Conservation (phyloP, 768 basidiomycete genomes). For the Naganishia antarctica region DNA sequence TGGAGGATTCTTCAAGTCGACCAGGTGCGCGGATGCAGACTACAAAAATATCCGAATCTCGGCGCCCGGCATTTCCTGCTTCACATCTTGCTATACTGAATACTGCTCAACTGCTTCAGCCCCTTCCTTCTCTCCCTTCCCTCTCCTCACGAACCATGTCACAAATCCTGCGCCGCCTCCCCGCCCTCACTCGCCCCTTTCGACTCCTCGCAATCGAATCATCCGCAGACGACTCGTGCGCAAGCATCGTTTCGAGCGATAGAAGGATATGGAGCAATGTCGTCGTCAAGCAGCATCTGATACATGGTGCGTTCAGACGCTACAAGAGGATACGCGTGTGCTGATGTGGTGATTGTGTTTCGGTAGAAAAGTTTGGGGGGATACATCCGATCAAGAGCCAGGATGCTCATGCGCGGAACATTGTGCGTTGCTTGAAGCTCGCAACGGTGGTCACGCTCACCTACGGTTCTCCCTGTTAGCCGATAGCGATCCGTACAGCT, state of each 20-base stretch:
- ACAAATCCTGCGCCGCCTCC: neutral
- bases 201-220: conserved; percentile 61
- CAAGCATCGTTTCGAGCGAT: conserved; percentile 71
- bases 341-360: neutral
- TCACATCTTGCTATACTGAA: too few relatives aligned
- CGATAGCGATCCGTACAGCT: conserved; percentile 64
- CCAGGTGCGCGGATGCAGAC: neutral
- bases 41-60: neutral
- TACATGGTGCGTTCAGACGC: conserved; percentile 34
- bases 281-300: conserved; percentile 70
- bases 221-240: conserved; percentile 91
- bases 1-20: too few relatives aligned
- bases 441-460: neutral
- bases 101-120: too few relatives aligned
- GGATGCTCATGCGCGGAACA: conserved; percentile 68
- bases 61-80: too few relatives aligned
- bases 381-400: conserved; percentile 60
- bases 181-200: conserved; percentile 27
- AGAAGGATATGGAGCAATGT: conserved; percentile 71
- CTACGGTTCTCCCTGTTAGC: conserved; percentile 53
- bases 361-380: conserved; percentile 45
- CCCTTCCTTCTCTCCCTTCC: neutral
- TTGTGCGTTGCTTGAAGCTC: conserved; percentile 55
- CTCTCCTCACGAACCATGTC: neutral
- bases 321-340: conserved; percentile 34